Base-by-base conservation (phyloP, 1,139 yeast species). In the Scheffersomyces cryptocercus region DNA sequence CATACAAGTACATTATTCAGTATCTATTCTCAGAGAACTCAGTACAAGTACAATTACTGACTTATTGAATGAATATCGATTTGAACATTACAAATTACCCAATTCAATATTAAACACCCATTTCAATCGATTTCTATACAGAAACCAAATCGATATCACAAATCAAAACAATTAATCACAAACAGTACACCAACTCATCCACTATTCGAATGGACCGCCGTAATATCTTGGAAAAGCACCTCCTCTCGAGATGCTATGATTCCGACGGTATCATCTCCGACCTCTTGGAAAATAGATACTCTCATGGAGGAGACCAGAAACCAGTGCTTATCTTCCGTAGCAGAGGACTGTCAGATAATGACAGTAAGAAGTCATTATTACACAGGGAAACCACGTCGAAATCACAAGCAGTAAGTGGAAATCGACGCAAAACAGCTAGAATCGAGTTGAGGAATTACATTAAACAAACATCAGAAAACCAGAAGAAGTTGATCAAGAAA, bases 251-350 rank as follows among this genome's bases (percentile, higher is more conserved):
- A 44, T 73, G 84, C 54, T 73, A 75, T 51, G 68, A 61, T 36
- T 67, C 70, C 5, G 56, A 56, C 58, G 74, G 60, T 40, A 64
- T 46, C 64, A 73, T 83, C 5, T 60, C 73, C 12, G 77, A 81
- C 49, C 65, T 84, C 1, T 62, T 86, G 26, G 73, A 73, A 34
- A 65, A 75, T 5, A 61, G 93, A 40, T 86, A 85, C 60, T 78
- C 87, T 0, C 47, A 62, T 12, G 61, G 67, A 0, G 88, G 88
- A 2, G 71, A 70, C 29, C 88, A 82, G 54, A 84, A 82, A 59
- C 86, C 88, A 16, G 44, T 39, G 26, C 36, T 53, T 15, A 20
- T 53, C 20, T 53, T 53, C 30, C 41, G 45, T 40, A 26, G 29
- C 50, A 36, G 58, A 51, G 40, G 44, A 8, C 29, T 42, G 11